Evolutionary conservation across 345 rosid genomes (phyloP).

Genomic region (Gossypium thurberi): DNA sequence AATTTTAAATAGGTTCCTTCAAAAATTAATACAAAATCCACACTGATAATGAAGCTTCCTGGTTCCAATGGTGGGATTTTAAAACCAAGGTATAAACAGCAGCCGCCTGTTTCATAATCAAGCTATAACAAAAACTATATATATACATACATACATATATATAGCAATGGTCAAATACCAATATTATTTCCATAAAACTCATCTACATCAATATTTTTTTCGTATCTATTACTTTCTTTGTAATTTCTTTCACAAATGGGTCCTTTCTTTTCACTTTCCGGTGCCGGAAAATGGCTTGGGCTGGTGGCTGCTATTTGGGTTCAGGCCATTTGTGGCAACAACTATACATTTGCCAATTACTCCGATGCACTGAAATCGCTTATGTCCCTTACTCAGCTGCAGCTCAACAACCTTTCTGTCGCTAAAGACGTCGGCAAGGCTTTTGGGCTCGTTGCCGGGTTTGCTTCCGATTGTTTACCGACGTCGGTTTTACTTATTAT

Average conservation of each 20-base stretch:
- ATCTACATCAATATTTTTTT: neutral
- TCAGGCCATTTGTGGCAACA: constrained; percentile 38
- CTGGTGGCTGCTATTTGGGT: constrained; percentile 41
- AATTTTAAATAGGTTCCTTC: no score
- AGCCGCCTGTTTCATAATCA: neutral
- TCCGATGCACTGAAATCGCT: constrained; percentile 56
- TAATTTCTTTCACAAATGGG: neutral
- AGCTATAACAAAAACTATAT: neutral
- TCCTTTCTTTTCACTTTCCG: constrained; percentile 11
- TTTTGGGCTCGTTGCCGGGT: constrained; percentile 55
- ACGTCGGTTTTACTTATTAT: constrained; percentile 36
- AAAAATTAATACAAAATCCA: no score
- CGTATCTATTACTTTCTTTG: neutral
- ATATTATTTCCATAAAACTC: neutral
- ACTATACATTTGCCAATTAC: constrained; percentile 59
- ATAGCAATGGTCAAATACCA: neutral
- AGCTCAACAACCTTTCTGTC: constrained; percentile 43
- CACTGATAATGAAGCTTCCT: no score
- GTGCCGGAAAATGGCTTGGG: constrained; percentile 55
- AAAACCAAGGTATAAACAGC: constrained; percentile 1
- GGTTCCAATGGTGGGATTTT: neutral
- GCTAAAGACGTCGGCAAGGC: constrained; percentile 68
- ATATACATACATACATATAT: neutral
- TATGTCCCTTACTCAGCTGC: constrained; percentile 43
- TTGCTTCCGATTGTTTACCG: constrained; percentile 44